Percentiles rank a stretch among this genome's conserved stretches.
Conservation (phyloP, 1,284 basidiomycete species). For the Pseudozyma hubeiensis region DNA sequence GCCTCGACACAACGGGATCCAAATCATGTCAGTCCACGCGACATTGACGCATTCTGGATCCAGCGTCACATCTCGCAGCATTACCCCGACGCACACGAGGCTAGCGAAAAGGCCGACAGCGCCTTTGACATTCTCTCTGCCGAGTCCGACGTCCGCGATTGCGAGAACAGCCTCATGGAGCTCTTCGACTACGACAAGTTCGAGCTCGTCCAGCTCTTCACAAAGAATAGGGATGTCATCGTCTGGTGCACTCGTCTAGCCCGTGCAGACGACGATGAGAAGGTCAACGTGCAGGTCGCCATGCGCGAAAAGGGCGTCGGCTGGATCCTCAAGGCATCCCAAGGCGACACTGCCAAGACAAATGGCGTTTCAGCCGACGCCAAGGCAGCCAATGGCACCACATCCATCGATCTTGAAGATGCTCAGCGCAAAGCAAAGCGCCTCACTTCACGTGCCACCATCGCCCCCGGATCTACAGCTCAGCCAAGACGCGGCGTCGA, state of each 20-base stretch:
- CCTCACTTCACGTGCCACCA: slow-evolving; percentile 86
- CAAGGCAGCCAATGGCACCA: slow-evolving; percentile 70
- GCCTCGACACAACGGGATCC: slow-evolving; percentile 70
- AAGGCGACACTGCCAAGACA: slow-evolving; percentile 25
- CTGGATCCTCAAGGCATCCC: slow-evolving; percentile 90
- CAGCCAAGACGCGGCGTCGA: slow-evolving; percentile 89
- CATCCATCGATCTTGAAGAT: slow-evolving; percentile 81
- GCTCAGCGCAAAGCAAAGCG: slow-evolving; percentile 64
- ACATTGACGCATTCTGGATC: slow-evolving; percentile 97
- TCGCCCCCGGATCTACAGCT: slow-evolving; percentile 83
- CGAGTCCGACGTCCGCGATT: slow-evolving; percentile 91
- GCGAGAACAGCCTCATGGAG: slow-evolving; percentile 97
- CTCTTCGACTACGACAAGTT: slow-evolving; percentile 93
- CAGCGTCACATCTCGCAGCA: slow-evolving; percentile 90
- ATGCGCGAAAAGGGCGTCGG: slow-evolving; percentile 98
- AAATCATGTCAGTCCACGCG: slow-evolving; percentile 79
- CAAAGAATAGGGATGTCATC: slow-evolving; percentile 94
- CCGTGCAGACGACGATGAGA: slow-evolving; percentile 87
- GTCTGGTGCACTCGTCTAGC: slow-evolving; percentile 99
- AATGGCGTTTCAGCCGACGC: slow-evolving; percentile 28
- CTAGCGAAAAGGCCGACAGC: slow-evolving; percentile 87
- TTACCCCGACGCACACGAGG: slow-evolving; percentile 93
- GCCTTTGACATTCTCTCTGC: slow-evolving; percentile 85
- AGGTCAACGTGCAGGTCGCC: slow-evolving; percentile 92
- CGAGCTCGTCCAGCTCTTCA: slow-evolving; percentile 87